phyloP scores from a whole-genome alignment of 2,329 filamentous ascomycete species.

The Phaeoacremonium minimum region DNA sequence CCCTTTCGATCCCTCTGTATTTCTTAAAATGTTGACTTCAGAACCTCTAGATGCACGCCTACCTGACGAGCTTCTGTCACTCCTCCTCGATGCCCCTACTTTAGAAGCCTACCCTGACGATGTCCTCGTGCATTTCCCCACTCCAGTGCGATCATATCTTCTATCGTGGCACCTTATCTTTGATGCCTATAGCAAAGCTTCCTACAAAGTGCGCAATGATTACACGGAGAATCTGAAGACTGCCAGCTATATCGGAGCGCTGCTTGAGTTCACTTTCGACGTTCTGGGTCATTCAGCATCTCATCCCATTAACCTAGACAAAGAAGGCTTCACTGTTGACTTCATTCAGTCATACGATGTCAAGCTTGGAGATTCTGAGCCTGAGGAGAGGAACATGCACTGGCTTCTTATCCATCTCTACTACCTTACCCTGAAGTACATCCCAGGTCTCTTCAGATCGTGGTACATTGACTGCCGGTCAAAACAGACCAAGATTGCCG shows the following conservation, averaged over 20 bases:
- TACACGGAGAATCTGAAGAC: constrained; percentile 78
- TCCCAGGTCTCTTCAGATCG: constrained; percentile 71
- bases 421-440: constrained; percentile 73
- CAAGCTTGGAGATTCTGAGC: constrained; percentile 48
- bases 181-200: constrained; percentile 74
- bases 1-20: no score
- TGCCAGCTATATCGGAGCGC: constrained; percentile 59
- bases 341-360: constrained; percentile 54
- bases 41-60: constrained; percentile 55
- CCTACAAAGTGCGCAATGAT: constrained; percentile 76
- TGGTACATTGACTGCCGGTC: constrained; percentile 84
- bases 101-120: constrained; percentile 64
- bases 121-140: constrained; percentile 64
- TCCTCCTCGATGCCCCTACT: constrained; percentile 75
- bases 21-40: not conserved
- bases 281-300: constrained; percentile 76
- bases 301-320: constrained; percentile 69
- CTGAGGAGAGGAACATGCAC: constrained; percentile 69
- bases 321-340: constrained; percentile 54
- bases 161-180: constrained; percentile 88
- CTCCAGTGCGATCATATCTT: constrained; percentile 71
- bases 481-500: constrained; percentile 72
- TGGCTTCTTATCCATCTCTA: constrained; percentile 84
- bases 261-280: constrained; percentile 79
- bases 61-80: constrained; percentile 78